A percentile compares a stretch with the other conserved stretches of the same genome.
Evolutionary conservation across 139 green algal genomes (phyloP).

Genomic region (Chlorella vulgaris): DNA sequence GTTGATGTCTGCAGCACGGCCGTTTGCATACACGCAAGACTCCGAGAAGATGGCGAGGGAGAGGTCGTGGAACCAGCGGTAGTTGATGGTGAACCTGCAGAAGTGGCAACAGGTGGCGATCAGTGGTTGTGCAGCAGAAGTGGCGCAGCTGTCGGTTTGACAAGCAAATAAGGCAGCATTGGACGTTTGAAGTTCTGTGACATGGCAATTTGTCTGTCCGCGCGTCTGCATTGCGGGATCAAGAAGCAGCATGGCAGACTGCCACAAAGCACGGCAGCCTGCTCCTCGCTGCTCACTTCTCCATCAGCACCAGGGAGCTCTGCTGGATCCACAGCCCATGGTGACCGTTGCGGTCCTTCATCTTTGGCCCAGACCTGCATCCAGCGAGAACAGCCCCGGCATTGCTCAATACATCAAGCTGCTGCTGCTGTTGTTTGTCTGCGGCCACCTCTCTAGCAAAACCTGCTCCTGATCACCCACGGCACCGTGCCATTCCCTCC

Average conservation of each 20-base stretch:
- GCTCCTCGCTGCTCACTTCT: neutral
- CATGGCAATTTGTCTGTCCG: no score
- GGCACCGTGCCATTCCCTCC: neutral
- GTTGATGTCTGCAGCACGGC: conserved; percentile 2
- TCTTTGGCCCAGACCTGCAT: neutral
- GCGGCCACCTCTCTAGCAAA: no score
- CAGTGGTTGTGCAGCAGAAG: neutral
- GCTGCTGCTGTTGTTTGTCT: no score
- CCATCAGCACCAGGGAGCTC: neutral
- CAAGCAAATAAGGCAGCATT: no score
- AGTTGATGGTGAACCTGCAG: conserved; percentile 12
- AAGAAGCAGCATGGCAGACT: neutral
- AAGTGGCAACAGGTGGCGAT: neutral
- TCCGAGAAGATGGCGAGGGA: conserved; percentile 20
- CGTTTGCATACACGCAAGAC: conserved; percentile 8
- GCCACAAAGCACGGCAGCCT: no score
- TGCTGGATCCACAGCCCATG: conserved; percentile 19
- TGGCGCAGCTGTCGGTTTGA: neutral
- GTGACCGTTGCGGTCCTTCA: conserved; percentile 15
- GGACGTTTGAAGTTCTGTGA: no score
- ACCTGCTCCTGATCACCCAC: no score
- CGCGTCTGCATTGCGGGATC: no score
- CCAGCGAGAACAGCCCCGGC: neutral
- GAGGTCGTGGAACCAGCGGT: conserved; percentile 18
- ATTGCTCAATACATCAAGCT: no score